Percentiles rank a stretch among this genome's conserved stretches.
Conservation (phyloP, 208 protist species). For the Leishmania tropica region DNA sequence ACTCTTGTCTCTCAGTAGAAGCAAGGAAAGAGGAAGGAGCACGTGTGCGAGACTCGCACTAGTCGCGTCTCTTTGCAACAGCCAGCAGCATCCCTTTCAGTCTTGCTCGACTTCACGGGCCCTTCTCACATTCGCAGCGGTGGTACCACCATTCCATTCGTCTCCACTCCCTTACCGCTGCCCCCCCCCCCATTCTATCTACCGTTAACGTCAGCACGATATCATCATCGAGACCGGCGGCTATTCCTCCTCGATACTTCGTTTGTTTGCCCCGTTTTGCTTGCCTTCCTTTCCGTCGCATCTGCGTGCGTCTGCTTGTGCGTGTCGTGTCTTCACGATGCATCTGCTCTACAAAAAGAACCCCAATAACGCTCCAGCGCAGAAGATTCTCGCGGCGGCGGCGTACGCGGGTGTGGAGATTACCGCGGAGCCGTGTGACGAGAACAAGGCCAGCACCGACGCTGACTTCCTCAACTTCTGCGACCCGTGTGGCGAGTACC, state of each 20-base stretch:
- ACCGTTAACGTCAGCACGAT: neutral
- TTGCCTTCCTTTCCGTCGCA: neutral
- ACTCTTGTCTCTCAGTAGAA: neutral
- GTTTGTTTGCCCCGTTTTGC: neutral
- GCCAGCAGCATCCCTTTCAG: neutral
- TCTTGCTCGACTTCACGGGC: neutral
- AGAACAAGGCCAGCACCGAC: slow-evolving; percentile 51
- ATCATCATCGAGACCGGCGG: neutral
- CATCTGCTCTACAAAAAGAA: slow-evolving; percentile 49
- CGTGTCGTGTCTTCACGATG: slow-evolving; percentile 16
- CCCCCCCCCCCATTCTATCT: neutral
- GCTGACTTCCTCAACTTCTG: slow-evolving; percentile 59
- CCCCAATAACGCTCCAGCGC: slow-evolving; percentile 52
- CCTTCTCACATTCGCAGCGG: neutral
- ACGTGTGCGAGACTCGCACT: neutral
- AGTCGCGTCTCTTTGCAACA: neutral
- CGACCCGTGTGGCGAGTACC: slow-evolving; percentile 75
- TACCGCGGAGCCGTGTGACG: slow-evolving; percentile 26
- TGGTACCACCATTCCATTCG: neutral
- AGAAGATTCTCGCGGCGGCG: slow-evolving; percentile 60
- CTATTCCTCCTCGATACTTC: neutral
- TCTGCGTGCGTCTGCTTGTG: neutral
- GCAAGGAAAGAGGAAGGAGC: neutral
- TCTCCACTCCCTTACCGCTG: too few relatives aligned
- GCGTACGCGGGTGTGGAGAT: slow-evolving; percentile 59